Base-by-base conservation (phyloP, 2,329 filamentous ascomycete species). In the Scedosporium boydii region DNA sequence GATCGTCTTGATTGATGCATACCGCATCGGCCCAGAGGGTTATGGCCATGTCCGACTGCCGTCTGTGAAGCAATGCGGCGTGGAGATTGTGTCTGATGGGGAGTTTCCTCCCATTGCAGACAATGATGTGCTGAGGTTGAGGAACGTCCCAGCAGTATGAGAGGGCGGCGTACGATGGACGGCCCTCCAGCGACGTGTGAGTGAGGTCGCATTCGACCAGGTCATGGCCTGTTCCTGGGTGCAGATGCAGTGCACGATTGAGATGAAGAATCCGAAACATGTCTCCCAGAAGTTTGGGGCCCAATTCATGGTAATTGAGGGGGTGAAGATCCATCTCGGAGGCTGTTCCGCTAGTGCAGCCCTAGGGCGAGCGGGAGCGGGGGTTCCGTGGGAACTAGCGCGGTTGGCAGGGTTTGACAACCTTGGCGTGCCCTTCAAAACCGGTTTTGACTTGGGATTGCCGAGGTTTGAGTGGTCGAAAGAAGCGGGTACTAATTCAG, bases 11-110 rank as follows among this genome's bases (percentile, higher is more conserved):
- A 10, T 68, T 67, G 61, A 68, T 67, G 44, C 67, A 68, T 21
- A 68, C 62, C 12, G 65, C 66, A 62, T 68, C 67, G 6, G 63
- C 65, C 67, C 67, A 68, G 41, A 68, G 58, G 5, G 26, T 56
- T 21, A 18, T 41, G 1, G 21, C 21, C 12, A 38, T 42, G 3
- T 29, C 16, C 38, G 63, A 41, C 48, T 29, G 57, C 3, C 58
- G 23, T 44, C 61, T 16, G 7, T 48, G 46, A 16, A 44, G 51
- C 58, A 64, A 26, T n/a, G 46, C 55, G 27, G 59, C 53, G n/a
- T 60, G 21, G 16, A 63, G 57, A 21, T 63, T 64, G 27, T 34
- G 27, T 34, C 56, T 16, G n/a, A 58, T 42, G 1, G 27, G 23
- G n/a, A 58, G 48, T 26, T 53, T 53, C 21, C 10, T 18, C 6